phyloP scores from a whole-genome alignment of 2,329 filamentous ascomycete genomes.

The Alternaria tenuissima region DNA sequence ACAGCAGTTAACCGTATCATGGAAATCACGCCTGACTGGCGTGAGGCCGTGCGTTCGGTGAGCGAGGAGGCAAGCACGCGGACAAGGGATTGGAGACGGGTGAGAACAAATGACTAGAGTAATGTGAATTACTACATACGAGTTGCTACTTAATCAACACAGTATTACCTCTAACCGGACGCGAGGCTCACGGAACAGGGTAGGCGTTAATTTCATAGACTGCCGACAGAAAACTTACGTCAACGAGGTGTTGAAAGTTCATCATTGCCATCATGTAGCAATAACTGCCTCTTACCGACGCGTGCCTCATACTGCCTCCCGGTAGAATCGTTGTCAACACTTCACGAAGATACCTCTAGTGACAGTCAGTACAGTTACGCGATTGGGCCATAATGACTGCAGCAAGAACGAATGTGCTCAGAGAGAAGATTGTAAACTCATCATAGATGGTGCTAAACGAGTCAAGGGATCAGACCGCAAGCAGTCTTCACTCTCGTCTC shows the following conservation, averaged over 20 bases:
- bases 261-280: neutral
- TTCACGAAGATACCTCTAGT: neutral
- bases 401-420: conserved; percentile 28
- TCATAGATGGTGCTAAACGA: conserved; percentile 37
- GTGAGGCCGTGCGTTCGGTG: neutral
- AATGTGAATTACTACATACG: neutral
- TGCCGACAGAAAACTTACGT: neutral
- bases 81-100: neutral
- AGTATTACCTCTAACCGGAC: neutral
- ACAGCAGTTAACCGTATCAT: neutral
- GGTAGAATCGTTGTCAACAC: no score
- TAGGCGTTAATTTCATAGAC: neutral
- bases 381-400: no score
- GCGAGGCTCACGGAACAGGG: neutral
- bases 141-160: neutral
- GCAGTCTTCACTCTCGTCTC: conserved; percentile 32
- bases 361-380: neutral
- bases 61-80: neutral
- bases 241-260: neutral
- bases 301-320: no score
- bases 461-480: conserved; percentile 31
- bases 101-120: neutral
- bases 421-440: conserved; percentile 51
- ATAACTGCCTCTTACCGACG: neutral
- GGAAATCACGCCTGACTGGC: neutral